Base-by-base conservation (phyloP, 148 eudicot species). In the Selenicereus undatus region DNA sequence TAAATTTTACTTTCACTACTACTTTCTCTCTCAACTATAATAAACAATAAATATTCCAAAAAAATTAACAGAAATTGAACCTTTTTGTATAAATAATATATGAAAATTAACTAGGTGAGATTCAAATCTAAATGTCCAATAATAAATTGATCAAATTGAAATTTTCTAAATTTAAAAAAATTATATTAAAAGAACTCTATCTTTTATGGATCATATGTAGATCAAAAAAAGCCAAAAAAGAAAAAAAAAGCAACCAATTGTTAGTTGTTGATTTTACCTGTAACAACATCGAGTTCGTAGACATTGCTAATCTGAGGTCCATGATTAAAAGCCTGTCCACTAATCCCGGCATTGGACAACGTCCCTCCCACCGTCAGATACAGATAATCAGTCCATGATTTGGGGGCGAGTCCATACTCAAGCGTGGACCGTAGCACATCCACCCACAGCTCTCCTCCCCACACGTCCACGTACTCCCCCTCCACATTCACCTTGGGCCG, bases 371-470 rank as follows among this genome's bases (percentile, higher is more conserved):
- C 99, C 24, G 94, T 89, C 10, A 95, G 88, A 86, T 95, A 93
- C 89, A 95, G 83, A 83, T 95, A 95, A 87, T 95, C 99, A 0
- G 99, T 95, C 99, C 99, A 95, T 21, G 97, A 93, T 30, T 75
- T 87, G 2, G 99, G 99, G 16, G 99, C 97, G 13, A 95, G 91
- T 78, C 98, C 99, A 89, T 91, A 81, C 76, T 85, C 87, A 75
- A 95, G 78, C 76, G 98, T 92, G 64, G 82, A 77, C 90, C 72
- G 88, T 43, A 95, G 71, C 88, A 95, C 99, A 90, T 95, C 97
- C 32, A 92, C 87, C 99, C 99, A 95, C 3, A 95, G 60, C 86
- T 95, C 97, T 32, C 97, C 99, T 29, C 99, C 99, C 97, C 99
- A 93, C 39, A 84, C 96, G 68, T 95, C 98, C 52, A 86, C 98